Evolutionary conservation across 176 grass and related monocot genomes (phyloP).

Genomic region (Echinochloa phyllopogon): DNA sequence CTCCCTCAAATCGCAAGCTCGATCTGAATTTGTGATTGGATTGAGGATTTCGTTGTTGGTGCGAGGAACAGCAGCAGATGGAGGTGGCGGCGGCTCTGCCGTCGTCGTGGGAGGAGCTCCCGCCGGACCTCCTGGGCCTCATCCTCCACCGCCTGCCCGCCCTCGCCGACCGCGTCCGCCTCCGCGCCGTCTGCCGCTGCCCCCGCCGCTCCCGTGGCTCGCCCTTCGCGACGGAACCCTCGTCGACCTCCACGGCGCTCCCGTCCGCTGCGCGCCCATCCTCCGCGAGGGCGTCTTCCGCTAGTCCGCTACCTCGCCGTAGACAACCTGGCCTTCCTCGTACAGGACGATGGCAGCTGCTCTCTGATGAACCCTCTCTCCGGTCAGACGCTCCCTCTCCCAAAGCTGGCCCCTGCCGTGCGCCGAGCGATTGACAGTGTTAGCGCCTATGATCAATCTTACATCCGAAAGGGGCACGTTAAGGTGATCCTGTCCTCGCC

Average conservation of each 20-base stretch:
- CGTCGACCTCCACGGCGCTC: neutral
- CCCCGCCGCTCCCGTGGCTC: neutral
- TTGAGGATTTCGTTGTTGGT: neutral
- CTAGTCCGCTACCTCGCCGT: neutral
- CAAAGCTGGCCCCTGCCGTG: neutral
- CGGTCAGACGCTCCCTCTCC: neutral
- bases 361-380: neutral
- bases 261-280: neutral
- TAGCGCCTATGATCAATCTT: no score
- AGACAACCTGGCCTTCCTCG: neutral
- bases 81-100: neutral
- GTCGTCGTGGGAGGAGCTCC: conserved; percentile 37
- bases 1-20: no score
- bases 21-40: no score
- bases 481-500: conserved; percentile 1
- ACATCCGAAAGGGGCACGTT: neutral
- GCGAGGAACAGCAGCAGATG: neutral
- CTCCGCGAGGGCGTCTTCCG: neutral
- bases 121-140: neutral
- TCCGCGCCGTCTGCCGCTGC: conserved; percentile 22
- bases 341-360: neutral
- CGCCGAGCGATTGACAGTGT: neutral
- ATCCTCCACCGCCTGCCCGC: conserved; percentile 7
- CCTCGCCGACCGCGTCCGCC: conserved; percentile 15
- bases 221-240: neutral